These are phyloP conservation scores for Mortierella sp. DNA, from an alignment of 371 early-diverging fungal genomes.

Conservation along the genomic window DNA sequence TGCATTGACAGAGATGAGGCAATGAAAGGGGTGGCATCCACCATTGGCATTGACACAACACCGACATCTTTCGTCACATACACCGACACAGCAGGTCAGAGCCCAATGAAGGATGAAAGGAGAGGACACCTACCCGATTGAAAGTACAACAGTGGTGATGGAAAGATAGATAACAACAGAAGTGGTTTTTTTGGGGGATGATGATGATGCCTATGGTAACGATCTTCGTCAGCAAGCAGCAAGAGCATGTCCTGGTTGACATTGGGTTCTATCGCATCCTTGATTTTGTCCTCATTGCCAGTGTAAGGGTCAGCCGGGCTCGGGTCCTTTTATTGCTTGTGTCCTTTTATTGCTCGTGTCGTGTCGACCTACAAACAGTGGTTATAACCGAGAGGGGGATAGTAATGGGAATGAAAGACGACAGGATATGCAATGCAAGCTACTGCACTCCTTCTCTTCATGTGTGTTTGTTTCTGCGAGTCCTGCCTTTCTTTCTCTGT, in stretches of 20 bases:
- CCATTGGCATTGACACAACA: no score
- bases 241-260: not conserved
- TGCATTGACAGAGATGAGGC: not conserved
- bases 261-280: not conserved
- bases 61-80: not conserved
- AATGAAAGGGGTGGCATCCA: not conserved
- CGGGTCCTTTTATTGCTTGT: not conserved
- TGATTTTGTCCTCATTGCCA: not conserved
- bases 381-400: not conserved
- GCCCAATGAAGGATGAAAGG: not conserved
- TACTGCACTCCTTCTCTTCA: not conserved
- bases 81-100: conserved; percentile 12
- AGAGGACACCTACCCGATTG: not conserved
- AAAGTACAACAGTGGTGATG: not conserved
- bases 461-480: not conserved
- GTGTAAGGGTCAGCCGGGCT: not conserved
- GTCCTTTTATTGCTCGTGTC: not conserved
- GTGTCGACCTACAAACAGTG: no score
- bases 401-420: not conserved
- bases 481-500: not conserved
- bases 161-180: not conserved
- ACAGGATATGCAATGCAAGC: not conserved
- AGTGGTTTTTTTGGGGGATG: not conserved
- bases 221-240: not conserved
- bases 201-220: not conserved